These are phyloP conservation scores for Melampsora larici-populina DNA, from an alignment of 1,284 basidiomycete species.

Conservation along the genomic window DNA sequence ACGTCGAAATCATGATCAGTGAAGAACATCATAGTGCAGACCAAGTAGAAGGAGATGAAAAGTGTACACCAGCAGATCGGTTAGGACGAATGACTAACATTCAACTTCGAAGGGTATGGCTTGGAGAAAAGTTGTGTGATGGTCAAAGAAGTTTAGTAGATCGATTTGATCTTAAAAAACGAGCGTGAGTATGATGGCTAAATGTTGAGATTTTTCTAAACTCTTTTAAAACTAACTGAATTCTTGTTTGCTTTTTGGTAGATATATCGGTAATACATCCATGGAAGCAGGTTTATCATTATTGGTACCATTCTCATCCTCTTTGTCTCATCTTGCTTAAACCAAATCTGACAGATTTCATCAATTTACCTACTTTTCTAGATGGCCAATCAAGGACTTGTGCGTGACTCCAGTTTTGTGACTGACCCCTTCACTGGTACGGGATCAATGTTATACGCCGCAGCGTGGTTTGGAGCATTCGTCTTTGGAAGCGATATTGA, in stretches of 20 bases:
- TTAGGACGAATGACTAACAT: slow-evolving; percentile 26
- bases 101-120: slow-evolving; percentile 43
- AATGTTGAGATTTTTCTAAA: background rate
- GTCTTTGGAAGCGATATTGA: slow-evolving; percentile 95
- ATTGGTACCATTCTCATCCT: slow-evolving; percentile 48
- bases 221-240: background rate
- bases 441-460: slow-evolving; percentile 83
- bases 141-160: slow-evolving; percentile 52
- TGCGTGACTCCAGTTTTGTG: slow-evolving; percentile 82
- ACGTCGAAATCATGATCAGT: slow-evolving; percentile 72
- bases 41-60: slow-evolving; percentile 23
- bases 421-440: slow-evolving; percentile 98
- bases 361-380: slow-evolving; percentile 74
- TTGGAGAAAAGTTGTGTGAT: slow-evolving; percentile 48
- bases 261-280: slow-evolving; percentile 85
- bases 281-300: slow-evolving; percentile 73
- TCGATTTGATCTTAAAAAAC: slow-evolving; percentile 72
- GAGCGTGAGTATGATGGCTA: slow-evolving; percentile 57
- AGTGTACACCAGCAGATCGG: slow-evolving; percentile 5
- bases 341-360: background rate
- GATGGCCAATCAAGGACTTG: slow-evolving; percentile 93
- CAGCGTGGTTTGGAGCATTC: slow-evolving; percentile 78
- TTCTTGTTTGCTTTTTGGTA: slow-evolving; percentile 22
- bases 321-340: slow-evolving; percentile 26
- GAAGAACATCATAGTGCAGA: slow-evolving; percentile 73